Percentiles rank a stretch among this genome's conserved stretches.
Conservation (phyloP, 768 basidiomycete species). For the Boletus tylopilopsis region DNA sequence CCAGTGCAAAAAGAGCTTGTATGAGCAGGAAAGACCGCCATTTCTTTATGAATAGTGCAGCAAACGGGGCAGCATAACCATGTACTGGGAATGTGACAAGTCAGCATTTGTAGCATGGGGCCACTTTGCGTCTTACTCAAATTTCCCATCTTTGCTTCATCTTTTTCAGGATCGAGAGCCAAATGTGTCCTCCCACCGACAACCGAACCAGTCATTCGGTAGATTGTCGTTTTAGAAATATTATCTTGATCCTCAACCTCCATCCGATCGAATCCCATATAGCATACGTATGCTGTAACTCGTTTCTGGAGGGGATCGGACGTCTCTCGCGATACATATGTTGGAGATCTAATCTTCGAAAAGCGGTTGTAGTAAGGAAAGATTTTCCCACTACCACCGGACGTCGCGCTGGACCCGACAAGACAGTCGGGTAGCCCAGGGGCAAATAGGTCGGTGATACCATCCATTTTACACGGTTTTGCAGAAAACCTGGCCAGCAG, state of each 20-base stretch:
- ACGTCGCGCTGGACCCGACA: conserved; percentile 11
- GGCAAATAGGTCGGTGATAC: conserved; percentile 6
- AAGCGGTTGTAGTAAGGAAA: conserved; percentile 9
- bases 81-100: not conserved
- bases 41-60: conserved; percentile 1
- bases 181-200: not conserved
- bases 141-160: conserved; percentile 3
- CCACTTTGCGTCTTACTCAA: conserved; percentile 1
- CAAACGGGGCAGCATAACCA: conserved; percentile 1
- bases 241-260: not conserved
- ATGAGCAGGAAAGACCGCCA: conserved; percentile 10
- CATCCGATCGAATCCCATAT: not conserved
- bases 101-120: not conserved
- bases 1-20: conserved; percentile 3
- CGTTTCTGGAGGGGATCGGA: not conserved
- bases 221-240: not conserved
- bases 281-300: not conserved
- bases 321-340: not conserved
- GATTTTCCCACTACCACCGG: conserved; percentile 7
- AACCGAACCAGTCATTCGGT: not conserved
- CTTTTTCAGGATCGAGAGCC: not conserved
- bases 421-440: conserved; percentile 19
- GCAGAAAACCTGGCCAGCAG: conserved; percentile 6
- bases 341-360: not conserved
- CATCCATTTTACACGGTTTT: not conserved